phyloP scores from a whole-genome alignment of 257 asterid genomes.

The Rubia yunnanensis region DNA sequence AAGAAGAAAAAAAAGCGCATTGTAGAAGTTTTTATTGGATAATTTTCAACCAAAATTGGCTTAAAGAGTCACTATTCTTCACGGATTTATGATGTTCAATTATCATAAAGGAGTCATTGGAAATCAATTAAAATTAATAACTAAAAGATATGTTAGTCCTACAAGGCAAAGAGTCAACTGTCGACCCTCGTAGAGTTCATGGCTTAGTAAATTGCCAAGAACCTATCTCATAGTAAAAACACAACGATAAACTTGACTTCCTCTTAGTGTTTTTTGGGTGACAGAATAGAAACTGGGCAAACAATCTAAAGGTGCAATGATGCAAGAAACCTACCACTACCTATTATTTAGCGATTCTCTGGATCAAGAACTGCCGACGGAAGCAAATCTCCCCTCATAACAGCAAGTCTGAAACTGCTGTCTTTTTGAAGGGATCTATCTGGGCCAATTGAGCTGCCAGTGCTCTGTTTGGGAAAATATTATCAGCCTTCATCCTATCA shows the following conservation, averaged over 20 bases:
- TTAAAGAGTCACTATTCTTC: too few relatives aligned
- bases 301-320: neutral
- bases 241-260: neutral
- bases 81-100: too few relatives aligned
- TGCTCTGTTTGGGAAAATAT: slow-evolving; percentile 30
- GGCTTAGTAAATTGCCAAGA: neutral
- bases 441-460: slow-evolving; percentile 34
- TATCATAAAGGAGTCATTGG: too few relatives aligned
- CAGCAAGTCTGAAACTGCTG: slow-evolving; percentile 40
- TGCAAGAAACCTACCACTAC: neutral
- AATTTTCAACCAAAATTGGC: too few relatives aligned
- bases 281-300: neutral
- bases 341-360: neutral
- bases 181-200: too few relatives aligned
- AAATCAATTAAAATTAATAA: too few relatives aligned
- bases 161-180: too few relatives aligned
- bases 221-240: too few relatives aligned
- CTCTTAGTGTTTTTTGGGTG: too few relatives aligned
- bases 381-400: slow-evolving; percentile 20
- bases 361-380: neutral
- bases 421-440: slow-evolving; percentile 40
- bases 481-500: slow-evolving; percentile 69
- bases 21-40: too few relatives aligned
- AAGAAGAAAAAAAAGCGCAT: too few relatives aligned
- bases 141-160: too few relatives aligned